Base-by-base conservation (phyloP, 1,139 yeast species). In the Zhuliangozyma parablackwelliae region DNA sequence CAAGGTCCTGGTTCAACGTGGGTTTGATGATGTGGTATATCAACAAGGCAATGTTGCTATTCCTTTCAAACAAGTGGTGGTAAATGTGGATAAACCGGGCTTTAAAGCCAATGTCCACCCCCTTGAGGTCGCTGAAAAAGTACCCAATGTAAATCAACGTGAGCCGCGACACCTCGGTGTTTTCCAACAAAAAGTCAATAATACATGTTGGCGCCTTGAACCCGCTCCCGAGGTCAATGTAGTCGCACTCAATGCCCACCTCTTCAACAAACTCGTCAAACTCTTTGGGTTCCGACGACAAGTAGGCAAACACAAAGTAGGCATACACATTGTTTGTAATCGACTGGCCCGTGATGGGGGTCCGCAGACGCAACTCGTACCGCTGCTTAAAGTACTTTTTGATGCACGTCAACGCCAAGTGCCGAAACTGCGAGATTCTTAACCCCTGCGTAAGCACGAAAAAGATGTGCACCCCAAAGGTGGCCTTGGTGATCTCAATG, bases 361-460 rank as follows among this genome's bases (percentile, higher is more conserved):
- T 31, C 8, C 32, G 25, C 11, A 28, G 26, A 24, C 43, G 39
- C 11, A 34, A 33, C 10, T 34, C 31, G 34, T 71, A 72, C 44
- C 82, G 63, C 12, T 72, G 57, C 33, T 64, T 66, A 51, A 82
- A 72, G 23, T 80, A 59, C 1, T 63, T 54, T 42, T 69, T 74
- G 49, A 86, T 54, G 21, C 80, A 69, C 2, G 63, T 62, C 33
- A 81, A 54, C 0, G 92, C 76, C 2, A 69, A 61, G n/a, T 73
- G 75, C 41, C 78, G 75, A 21, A 84, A 71, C 38, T 75, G 78
- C 3, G 90, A 78, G 10, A 78, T 61, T 34, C 78, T 76, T 39
- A 86, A 61, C 0, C 95, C 96, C 50, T 75, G 80, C 2, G 78
- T 63, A 25, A 80, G 60, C 10, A 75, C 55, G 34, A 71, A 68